Evolutionary conservation across 257 asterid genomes (phyloP), one percentile per base, ranked within the genome.

Genomic region (Eucommia ulmoides): DNA sequence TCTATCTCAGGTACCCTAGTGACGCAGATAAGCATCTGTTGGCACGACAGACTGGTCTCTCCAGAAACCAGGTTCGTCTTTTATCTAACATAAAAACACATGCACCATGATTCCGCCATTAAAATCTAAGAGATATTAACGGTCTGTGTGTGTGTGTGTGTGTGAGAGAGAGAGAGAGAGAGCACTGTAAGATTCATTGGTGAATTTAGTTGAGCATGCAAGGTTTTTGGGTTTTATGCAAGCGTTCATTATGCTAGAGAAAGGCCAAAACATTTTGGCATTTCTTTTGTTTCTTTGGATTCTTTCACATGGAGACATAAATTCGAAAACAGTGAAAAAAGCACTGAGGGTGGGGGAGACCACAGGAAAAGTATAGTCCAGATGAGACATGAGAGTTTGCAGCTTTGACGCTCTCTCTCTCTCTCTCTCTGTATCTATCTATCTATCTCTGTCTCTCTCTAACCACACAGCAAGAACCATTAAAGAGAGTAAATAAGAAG

Each of bases 11-110:
- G 93, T 92, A 92, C 58, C 99, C 99, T 68, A 87, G 97, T 72
- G 99, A 92, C 65, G 99, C 99, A 49, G 97, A 92, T 87, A 92
- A 92, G 76, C 97, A 83, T 66, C 94, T 92, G 64, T 69, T 92
- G 75, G 89, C 99, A 51, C 68, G 99, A 68, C 97, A 92, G 95
- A 87, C 99, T 54, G 97, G 97, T 61, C 83, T 92, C 42, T 92
- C 99, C 33, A 81, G 93, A 74, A 87, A 79, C 73, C 99, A 92
- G 94, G 97, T 87, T 52, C 20, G 18, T 41, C 48, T 8, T 15
- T 16, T 42, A 42, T 35, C 44, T 35, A 35, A 10, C 1, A 10
- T n/a, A n/a, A n/a, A n/a, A n/a, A n/a, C n/a, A n/a, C n/a, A n/a
- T n/a, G n/a, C n/a, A n/a, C n/a, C n/a, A n/a, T n/a, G n/a, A n/a